Percentiles rank a stretch among this genome's conserved stretches.
Conservation (phyloP, 768 basidiomycete genomes). For the Hericium rajendrae region DNA sequence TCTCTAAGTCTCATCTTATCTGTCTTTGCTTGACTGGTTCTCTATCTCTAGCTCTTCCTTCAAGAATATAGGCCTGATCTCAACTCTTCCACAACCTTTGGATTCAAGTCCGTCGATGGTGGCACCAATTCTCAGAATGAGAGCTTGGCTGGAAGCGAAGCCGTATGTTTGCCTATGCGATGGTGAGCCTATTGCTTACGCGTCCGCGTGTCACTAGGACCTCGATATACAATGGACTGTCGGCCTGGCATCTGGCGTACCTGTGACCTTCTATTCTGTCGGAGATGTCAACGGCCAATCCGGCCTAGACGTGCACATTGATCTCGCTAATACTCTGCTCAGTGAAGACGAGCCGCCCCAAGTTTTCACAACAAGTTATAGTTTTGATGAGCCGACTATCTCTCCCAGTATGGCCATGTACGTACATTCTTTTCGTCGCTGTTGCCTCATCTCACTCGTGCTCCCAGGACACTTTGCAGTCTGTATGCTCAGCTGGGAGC, state of each 20-base stretch:
- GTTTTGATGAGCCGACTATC: slow-evolving; percentile 16
- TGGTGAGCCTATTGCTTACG: neutral
- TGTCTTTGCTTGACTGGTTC: neutral
- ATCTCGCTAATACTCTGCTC: slow-evolving; percentile 6
- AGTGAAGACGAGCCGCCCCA: slow-evolving; percentile 6
- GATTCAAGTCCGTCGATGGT: slow-evolving; percentile 28
- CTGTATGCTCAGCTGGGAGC: slow-evolving; percentile 17
- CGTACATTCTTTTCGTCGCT: slow-evolving; percentile 1
- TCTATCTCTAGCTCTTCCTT: slow-evolving; percentile 15
- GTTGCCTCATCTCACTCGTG: slow-evolving; percentile 3
- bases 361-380: slow-evolving; percentile 17
- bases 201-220: slow-evolving; percentile 14
- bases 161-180: slow-evolving; percentile 16
- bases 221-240: slow-evolving; percentile 20
- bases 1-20: neutral
- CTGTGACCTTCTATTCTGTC: slow-evolving; percentile 18
- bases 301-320: slow-evolving; percentile 8
- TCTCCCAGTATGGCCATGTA: slow-evolving; percentile 7
- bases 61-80: slow-evolving; percentile 23
- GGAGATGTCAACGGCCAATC: slow-evolving; percentile 9
- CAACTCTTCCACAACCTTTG: slow-evolving; percentile 23
- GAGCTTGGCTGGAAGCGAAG: slow-evolving; percentile 25
- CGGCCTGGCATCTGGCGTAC: slow-evolving; percentile 16
- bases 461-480: slow-evolving; percentile 12
- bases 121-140: slow-evolving; percentile 24